phyloP scores from a whole-genome alignment of 805 yeast species.

The Komagataella pseudopastoris region DNA sequence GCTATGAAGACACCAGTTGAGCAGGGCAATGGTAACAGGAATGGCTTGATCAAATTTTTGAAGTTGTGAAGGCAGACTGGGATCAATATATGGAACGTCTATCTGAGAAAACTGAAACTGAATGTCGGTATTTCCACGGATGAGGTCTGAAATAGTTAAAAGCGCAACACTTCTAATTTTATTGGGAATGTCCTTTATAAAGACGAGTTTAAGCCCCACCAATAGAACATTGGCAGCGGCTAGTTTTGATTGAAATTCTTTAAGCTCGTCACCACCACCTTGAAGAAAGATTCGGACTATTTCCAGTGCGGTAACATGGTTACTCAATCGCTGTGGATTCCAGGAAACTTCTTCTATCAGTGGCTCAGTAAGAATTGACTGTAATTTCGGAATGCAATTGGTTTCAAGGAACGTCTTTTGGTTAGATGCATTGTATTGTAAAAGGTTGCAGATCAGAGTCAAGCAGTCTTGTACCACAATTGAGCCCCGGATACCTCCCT shows the following conservation, averaged over 20 bases:
- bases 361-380: conserved; percentile 50
- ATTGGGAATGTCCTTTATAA: conserved; percentile 51
- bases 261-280: conserved; percentile 57
- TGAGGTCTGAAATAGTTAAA: conserved; percentile 64
- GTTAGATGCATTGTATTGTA: conserved; percentile 77
- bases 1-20: conserved; percentile 71
- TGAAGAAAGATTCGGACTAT: conserved; percentile 60
- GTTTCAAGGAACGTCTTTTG: conserved; percentile 84
- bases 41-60: conserved; percentile 24
- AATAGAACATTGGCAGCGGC: conserved; percentile 50
- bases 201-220: conserved; percentile 55
- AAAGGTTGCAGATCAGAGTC: conserved; percentile 54
- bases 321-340: conserved; percentile 65
- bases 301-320: conserved; percentile 54
- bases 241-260: conserved; percentile 46
- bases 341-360: conserved; percentile 42
- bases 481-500: conserved; percentile 84
- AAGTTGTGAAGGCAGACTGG: conserved; percentile 22
- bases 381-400: conserved; percentile 56
- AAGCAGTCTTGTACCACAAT: conserved; percentile 86
- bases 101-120: conserved; percentile 66
- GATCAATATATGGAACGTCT: conserved; percentile 88
- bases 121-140: conserved; percentile 48
- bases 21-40: conserved; percentile 62
- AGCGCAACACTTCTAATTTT: conserved; percentile 56